These are phyloP conservation scores for Dendrostoma leiphaemia DNA, from an alignment of 2,329 filamentous ascomycete genomes.

Conservation along the genomic window DNA sequence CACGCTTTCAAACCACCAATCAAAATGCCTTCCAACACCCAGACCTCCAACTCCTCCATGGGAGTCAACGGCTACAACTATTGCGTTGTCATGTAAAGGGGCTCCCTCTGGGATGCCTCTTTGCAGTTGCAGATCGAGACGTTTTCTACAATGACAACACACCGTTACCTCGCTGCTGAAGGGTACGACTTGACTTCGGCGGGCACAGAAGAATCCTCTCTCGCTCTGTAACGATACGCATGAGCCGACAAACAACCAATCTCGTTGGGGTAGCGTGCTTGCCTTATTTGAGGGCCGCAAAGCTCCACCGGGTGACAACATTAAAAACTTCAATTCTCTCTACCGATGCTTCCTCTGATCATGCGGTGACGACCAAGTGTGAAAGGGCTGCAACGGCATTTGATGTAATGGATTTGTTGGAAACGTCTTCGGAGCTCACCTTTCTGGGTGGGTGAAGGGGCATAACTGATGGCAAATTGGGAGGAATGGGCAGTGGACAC, in stretches of 20 bases:
- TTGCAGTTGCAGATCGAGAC: constrained; percentile 4
- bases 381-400: not conserved
- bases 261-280: not conserved
- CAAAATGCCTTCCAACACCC: constrained; percentile 31
- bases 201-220: not conserved
- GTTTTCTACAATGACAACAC: not conserved
- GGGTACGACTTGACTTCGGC: no score
- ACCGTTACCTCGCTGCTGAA: no score
- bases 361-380: constrained; percentile 1
- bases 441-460: not conserved
- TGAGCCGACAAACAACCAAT: not conserved
- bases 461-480: not conserved
- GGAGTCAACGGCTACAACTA: constrained; percentile 26
- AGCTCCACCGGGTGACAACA: not conserved
- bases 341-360: not conserved
- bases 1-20: constrained; percentile 15
- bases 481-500: not conserved
- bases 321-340: not conserved
- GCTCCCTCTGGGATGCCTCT: not conserved
- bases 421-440: not conserved
- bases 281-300: not conserved
- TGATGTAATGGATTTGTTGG: not conserved
- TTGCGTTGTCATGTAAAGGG: constrained; percentile 34
- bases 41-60: constrained; percentile 27
- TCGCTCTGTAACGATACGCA: not conserved